These are phyloP conservation scores for Ramaria rubella DNA, from an alignment of 768 basidiomycete species.

Conservation along the genomic window DNA sequence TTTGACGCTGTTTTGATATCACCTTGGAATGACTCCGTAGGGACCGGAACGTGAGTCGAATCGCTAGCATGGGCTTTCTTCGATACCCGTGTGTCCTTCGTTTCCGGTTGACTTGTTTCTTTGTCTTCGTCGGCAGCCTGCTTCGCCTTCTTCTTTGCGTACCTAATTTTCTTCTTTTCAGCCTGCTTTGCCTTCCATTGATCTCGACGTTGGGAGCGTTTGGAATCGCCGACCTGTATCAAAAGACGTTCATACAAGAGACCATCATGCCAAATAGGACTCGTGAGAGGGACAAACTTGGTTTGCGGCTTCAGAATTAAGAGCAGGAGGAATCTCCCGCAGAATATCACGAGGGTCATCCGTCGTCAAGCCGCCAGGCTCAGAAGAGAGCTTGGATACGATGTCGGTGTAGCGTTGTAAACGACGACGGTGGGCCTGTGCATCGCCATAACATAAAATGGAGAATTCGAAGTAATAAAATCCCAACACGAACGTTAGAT, in stretches of 20 bases:
- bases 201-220: not conserved
- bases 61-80: no score
- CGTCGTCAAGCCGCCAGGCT: not conserved
- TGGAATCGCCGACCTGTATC: not conserved
- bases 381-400: not conserved
- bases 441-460: not conserved
- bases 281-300: not conserved
- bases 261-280: not conserved
- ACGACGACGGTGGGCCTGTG: not conserved
- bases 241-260: not conserved
- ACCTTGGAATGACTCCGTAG: no score
- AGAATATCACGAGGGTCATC: constrained; percentile 4
- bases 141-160: not conserved
- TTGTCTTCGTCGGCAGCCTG: not conserved
- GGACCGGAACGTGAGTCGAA: no score
- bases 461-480: not conserved
- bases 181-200: not conserved
- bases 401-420: not conserved
- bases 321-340: not conserved
- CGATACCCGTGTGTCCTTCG: not conserved
- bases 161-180: not conserved
- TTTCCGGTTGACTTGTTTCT: not conserved
- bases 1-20: no score
- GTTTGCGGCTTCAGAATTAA: not conserved
- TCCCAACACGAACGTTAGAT: constrained; percentile 44